Percentiles rank a stretch among this genome's conserved stretches.
Conservation (phyloP, 1,284 basidiomycete species). For the Anthracocystis panici-leucophaei region DNA sequence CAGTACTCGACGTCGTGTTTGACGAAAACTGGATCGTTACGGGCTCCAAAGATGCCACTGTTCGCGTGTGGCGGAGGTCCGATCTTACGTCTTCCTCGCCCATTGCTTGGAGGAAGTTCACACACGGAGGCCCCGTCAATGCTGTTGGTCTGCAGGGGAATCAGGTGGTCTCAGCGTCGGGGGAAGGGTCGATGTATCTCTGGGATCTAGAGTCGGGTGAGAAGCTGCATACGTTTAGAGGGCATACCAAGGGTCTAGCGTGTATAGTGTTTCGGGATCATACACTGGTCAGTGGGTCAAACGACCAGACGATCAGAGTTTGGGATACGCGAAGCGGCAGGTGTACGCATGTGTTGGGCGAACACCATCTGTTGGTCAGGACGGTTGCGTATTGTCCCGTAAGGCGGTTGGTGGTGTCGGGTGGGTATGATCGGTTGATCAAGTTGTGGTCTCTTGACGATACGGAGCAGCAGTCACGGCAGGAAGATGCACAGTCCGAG, state of each 20-base stretch:
- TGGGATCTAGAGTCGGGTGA: constrained; percentile 51
- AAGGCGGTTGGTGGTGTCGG: constrained; percentile 43
- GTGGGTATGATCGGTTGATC: constrained; percentile 58
- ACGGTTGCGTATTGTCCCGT: constrained; percentile 43
- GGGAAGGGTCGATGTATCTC: constrained; percentile 53
- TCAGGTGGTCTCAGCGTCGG: constrained; percentile 54
- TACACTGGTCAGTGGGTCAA: constrained; percentile 53
- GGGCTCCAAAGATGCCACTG: constrained; percentile 55
- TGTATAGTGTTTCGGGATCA: constrained; percentile 46
- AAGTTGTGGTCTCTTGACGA: constrained; percentile 40
- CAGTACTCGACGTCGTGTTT: constrained; percentile 52
- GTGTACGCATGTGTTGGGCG: constrained; percentile 42
- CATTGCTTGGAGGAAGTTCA: constrained; percentile 21
- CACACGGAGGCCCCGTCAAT: constrained; percentile 50
- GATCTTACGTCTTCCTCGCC: constrained; percentile 19
- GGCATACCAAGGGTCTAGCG: constrained; percentile 56
- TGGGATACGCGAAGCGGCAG: constrained; percentile 51
- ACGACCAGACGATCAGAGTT: constrained; percentile 58
- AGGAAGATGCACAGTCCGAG: not conserved
- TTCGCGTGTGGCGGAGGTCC: constrained; percentile 53
- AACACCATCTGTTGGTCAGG: constrained; percentile 51
- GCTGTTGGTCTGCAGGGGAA: constrained; percentile 39
- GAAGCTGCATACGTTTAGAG: constrained; percentile 40
- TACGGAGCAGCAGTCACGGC: not conserved
- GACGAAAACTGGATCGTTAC: constrained; percentile 54